phyloP scores from a whole-genome alignment of 352 stramenopile genomes.

The Pythium brachiatum region DNA sequence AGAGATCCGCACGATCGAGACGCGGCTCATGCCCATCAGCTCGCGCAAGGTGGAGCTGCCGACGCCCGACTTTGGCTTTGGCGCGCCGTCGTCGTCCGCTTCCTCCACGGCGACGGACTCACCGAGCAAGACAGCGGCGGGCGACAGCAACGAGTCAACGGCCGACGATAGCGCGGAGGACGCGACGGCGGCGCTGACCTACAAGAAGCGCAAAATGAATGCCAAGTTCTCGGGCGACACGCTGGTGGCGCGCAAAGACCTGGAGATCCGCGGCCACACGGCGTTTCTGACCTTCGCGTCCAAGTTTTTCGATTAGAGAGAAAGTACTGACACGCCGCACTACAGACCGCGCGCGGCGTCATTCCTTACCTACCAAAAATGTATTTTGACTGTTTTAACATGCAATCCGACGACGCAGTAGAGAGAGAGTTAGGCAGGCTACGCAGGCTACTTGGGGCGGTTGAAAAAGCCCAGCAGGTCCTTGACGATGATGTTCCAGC shows the following conservation, averaged over 20 bases:
- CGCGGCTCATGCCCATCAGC: conserved; percentile 86
- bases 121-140: conserved; percentile 9
- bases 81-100: background rate
- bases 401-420: background rate
- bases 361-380: conserved; percentile 6
- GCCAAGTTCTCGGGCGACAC: conserved; percentile 50
- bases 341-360: background rate
- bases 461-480: conserved; percentile 78
- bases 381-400: conserved; percentile 18
- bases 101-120: background rate
- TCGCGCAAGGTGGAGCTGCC: conserved; percentile 63
- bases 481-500: conserved; percentile 82
- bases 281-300: conserved; percentile 85
- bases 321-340: background rate
- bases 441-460: conserved; percentile 17
- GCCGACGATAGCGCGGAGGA: conserved; percentile 26
- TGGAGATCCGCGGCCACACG: conserved; percentile 85
- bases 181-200: conserved; percentile 24
- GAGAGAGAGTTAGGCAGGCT: background rate
- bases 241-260: conserved; percentile 81
- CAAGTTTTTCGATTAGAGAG: conserved; percentile 66
- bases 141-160: conserved; percentile 18
- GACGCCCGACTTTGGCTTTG: conserved; percentile 68
- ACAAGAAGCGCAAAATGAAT: conserved; percentile 56
- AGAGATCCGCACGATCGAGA: conserved; percentile 92